phyloP scores from a whole-genome alignment of 2,329 filamentous ascomycete species.

The Pleomassaria siparia region DNA sequence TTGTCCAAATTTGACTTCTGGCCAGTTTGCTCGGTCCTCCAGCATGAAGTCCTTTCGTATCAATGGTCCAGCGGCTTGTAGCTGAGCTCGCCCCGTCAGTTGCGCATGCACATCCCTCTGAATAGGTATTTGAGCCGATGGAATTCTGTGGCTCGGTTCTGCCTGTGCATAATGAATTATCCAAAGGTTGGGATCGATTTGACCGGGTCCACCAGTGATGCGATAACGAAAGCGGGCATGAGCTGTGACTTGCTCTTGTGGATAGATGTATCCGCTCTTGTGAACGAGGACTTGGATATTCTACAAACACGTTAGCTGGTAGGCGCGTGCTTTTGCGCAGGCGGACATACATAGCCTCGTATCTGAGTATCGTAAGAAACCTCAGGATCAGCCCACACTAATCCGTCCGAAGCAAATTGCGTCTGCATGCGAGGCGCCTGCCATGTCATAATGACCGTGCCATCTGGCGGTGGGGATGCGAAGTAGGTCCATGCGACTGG shows the following conservation, averaged over 20 bases:
- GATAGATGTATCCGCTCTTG: slow-evolving; percentile 75
- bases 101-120: slow-evolving; percentile 60
- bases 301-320: slow-evolving; percentile 50
- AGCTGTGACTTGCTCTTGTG: slow-evolving; percentile 69
- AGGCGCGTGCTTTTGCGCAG: neutral
- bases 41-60: slow-evolving; percentile 96
- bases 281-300: slow-evolving; percentile 87
- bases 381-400: slow-evolving; percentile 85
- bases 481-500: slow-evolving; percentile 95
- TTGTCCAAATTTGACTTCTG: slow-evolving; percentile 72
- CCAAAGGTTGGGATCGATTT: slow-evolving; percentile 81
- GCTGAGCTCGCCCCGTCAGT: slow-evolving; percentile 61
- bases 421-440: slow-evolving; percentile 71
- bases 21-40: slow-evolving; percentile 86
- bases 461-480: slow-evolving; percentile 72
- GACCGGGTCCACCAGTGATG: slow-evolving; percentile 69
- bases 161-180: slow-evolving; percentile 86
- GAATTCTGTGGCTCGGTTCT: slow-evolving; percentile 72
- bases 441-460: slow-evolving; percentile 83
- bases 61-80: slow-evolving; percentile 71
- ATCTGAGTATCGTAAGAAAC: slow-evolving; percentile 74
- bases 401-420: slow-evolving; percentile 87
- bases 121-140: slow-evolving; percentile 66
- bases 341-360: slow-evolving; percentile 61
- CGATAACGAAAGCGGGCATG: slow-evolving; percentile 87